Evolutionary conservation across 805 yeast genomes (phyloP).

Genomic region (Metschnikowia cerradonensis): DNA sequence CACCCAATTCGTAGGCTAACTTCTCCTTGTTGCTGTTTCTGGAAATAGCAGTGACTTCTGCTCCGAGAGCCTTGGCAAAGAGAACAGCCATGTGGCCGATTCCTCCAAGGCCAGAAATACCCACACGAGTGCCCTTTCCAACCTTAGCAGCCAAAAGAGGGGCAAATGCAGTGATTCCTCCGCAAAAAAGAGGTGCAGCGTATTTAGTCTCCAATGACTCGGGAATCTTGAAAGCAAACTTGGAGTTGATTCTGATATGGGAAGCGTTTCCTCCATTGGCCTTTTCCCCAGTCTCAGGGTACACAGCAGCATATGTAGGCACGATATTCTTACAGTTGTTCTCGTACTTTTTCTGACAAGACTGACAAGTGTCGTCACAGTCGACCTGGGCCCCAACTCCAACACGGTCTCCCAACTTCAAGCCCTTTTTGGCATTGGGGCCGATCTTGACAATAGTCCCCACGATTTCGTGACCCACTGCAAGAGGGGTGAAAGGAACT

Average conservation of each 20-base stretch:
- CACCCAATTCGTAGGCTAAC: constrained; percentile 52
- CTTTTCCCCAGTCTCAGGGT: constrained; percentile 7
- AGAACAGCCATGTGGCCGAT: constrained; percentile 60
- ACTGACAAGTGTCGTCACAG: constrained; percentile 7
- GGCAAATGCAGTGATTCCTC: constrained; percentile 15
- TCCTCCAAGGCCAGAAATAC: constrained; percentile 62
- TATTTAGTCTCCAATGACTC: constrained; percentile 5
- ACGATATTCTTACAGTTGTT: constrained; percentile 9
- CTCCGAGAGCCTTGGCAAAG: constrained; percentile 58
- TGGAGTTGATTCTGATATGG: constrained; percentile 9
- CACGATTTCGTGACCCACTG: constrained; percentile 24
- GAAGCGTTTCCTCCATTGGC: constrained; percentile 10
- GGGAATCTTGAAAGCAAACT: constrained; percentile 12
- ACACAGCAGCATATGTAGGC: constrained; percentile 6
- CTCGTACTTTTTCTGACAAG: constrained; percentile 4
- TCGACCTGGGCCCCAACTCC: constrained; percentile 67
- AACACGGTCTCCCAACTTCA: constrained; percentile 66
- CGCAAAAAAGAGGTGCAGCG: constrained; percentile 16
- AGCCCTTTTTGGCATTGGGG: constrained; percentile 14
- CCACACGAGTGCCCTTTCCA: constrained; percentile 38
- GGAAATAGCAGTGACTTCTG: constrained; percentile 54
- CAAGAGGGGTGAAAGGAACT: constrained; percentile 12
- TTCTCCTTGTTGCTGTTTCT: constrained; percentile 46
- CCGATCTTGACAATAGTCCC: constrained; percentile 12
- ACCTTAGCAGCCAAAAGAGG: constrained; percentile 12